phyloP scores from a whole-genome alignment of 345 rosid genomes.

The Moricandia arvensis region DNA sequence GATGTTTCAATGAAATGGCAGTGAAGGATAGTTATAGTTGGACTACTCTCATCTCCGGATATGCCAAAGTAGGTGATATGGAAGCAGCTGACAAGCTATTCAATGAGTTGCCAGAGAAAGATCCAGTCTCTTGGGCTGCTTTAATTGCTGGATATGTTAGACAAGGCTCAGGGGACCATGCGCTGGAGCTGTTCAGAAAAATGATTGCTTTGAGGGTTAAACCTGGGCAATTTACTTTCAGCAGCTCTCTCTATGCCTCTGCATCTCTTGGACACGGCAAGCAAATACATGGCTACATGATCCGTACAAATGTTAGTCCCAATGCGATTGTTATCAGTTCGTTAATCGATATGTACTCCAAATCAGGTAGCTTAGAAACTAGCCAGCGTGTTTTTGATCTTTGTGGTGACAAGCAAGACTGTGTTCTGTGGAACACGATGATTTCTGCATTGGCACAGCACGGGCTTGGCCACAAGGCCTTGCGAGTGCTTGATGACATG shows the following conservation, averaged over 20 bases:
- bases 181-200: slow-evolving; percentile 48
- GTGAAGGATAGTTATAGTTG: slow-evolving; percentile 61
- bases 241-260: slow-evolving; percentile 78
- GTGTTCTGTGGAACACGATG: slow-evolving; percentile 81
- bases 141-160: slow-evolving; percentile 74
- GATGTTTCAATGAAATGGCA: slow-evolving; percentile 60
- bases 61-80: slow-evolving; percentile 62
- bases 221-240: slow-evolving; percentile 77
- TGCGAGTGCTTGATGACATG: slow-evolving; percentile 52
- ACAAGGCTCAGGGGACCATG: slow-evolving; percentile 48
- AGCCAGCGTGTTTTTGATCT: slow-evolving; percentile 52
- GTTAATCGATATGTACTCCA: slow-evolving; percentile 84
- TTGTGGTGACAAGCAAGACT: slow-evolving; percentile 45
- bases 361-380: slow-evolving; percentile 55
- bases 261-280: slow-evolving; percentile 69
- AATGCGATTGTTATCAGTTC: slow-evolving; percentile 66
- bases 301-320: slow-evolving; percentile 50
- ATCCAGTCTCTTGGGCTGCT: slow-evolving; percentile 70
- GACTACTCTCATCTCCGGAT: slow-evolving; percentile 78
- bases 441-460: slow-evolving; percentile 78
- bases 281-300: slow-evolving; percentile 62
- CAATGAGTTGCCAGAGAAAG: slow-evolving; percentile 61
- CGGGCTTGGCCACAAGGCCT: slow-evolving; percentile 60
- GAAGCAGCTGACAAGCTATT: slow-evolving; percentile 55
- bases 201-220: slow-evolving; percentile 50